These are phyloP conservation scores for Candida maltosa DNA, from an alignment of 805 yeast species.

Conservation along the genomic window DNA sequence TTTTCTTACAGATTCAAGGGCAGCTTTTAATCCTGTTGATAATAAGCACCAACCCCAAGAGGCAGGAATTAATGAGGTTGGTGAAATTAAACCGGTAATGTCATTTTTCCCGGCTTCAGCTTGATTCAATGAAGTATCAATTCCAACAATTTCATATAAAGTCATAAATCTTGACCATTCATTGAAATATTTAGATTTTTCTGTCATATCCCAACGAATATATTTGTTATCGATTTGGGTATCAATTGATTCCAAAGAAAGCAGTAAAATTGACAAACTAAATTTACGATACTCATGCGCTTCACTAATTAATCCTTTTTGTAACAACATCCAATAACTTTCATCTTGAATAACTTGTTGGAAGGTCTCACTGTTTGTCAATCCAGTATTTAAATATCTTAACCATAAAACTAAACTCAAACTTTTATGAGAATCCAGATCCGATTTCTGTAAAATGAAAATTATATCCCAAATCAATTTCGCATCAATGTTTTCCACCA, in stretches of 20 bases:
- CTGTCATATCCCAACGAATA: conserved; percentile 43
- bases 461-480: conserved; percentile 46
- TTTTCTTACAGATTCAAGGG: conserved; percentile 74
- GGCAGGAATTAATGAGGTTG: conserved; percentile 51
- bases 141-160: conserved; percentile 72
- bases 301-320: conserved; percentile 50
- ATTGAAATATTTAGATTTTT: conserved; percentile 27
- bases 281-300: conserved; percentile 70
- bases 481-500: conserved; percentile 17
- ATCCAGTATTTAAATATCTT: conserved; percentile 40
- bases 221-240: conserved; percentile 29
- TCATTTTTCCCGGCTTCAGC: conserved; percentile 73
- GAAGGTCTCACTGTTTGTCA: conserved; percentile 13
- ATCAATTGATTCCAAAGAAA: conserved; percentile 49
- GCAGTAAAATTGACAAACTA: conserved; percentile 60
- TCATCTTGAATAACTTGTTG: conserved; percentile 25
- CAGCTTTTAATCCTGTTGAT: conserved; percentile 70
- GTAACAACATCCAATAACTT: conserved; percentile 56
- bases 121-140: conserved; percentile 85
- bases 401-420: conserved; percentile 55
- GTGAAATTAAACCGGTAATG: conserved; percentile 50
- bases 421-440: conserved; percentile 20
- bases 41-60: conserved; percentile 75
- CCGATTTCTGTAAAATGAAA: conserved; percentile 29
- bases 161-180: conserved; percentile 76